Percentiles rank a stretch among this genome's conserved stretches.
Evolutionary conservation across 2,329 filamentous ascomycete genomes (phyloP).

Genomic region (Clarireedia paspali): DNA sequence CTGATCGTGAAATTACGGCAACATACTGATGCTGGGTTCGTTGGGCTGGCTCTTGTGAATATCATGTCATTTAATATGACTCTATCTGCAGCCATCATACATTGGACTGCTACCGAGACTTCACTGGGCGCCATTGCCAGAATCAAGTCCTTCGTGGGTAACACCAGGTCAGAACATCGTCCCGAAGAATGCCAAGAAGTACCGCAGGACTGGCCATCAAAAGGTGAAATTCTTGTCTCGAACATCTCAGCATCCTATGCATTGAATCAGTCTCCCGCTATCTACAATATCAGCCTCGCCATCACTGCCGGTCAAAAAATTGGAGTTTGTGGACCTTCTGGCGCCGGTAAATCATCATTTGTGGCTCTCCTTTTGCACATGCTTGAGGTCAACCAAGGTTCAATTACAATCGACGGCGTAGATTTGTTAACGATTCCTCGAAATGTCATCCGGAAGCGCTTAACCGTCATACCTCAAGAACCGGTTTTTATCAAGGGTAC

Average conservation of each 20-base stretch:
- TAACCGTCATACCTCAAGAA: conserved; percentile 38
- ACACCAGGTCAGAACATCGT: conserved; percentile 14
- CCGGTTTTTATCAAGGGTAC: conserved; percentile 40
- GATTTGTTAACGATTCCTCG: conserved; percentile 37
- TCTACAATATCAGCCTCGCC: conserved; percentile 33
- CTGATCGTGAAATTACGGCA: conserved; percentile 29
- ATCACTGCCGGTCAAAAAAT: conserved; percentile 40
- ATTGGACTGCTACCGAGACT: conserved; percentile 25
- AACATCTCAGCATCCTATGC: conserved; percentile 27
- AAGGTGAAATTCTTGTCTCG: conserved; percentile 27
- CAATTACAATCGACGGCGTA: conserved; percentile 39
- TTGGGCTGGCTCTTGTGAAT: conserved; percentile 28
- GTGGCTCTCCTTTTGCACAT: conserved; percentile 42
- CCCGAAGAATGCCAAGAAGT: conserved; percentile 11
- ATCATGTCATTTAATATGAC: conserved; percentile 23
- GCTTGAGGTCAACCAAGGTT: conserved; percentile 34
- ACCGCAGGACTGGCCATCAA: conserved; percentile 14
- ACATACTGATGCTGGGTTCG: conserved; percentile 21
- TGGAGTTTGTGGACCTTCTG: conserved; percentile 38
- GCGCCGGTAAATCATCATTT: conserved; percentile 37
- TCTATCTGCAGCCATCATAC: conserved; percentile 17
- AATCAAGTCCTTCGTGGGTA: conserved; percentile 13
- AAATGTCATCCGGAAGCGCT: conserved; percentile 35
- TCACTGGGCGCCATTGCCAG: conserved; percentile 23
- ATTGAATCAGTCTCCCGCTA: conserved; percentile 11